Conservation (phyloP, 1,284 basidiomycete species). For the Leccinum pallidistipes region DNA sequence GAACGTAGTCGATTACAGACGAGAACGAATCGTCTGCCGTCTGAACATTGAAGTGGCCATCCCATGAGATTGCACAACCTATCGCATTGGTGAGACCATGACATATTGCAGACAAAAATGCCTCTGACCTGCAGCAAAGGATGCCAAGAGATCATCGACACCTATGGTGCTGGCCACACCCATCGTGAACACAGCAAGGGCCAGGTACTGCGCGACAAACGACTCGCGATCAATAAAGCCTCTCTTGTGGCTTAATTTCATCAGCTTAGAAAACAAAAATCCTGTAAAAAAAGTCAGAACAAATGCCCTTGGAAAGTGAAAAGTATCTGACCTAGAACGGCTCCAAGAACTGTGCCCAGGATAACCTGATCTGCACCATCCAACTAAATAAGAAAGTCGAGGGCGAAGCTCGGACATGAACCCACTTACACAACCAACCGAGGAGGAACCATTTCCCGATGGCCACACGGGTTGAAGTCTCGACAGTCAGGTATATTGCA, state of each 20-base stretch:
- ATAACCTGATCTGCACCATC: conserved; percentile 75
- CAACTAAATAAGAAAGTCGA: conserved; percentile 4
- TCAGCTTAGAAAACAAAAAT: conserved; percentile 70
- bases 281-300: conserved; percentile 41
- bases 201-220: conserved; percentile 89
- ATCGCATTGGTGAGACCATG: conserved; percentile 1
- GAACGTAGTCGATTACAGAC: conserved; percentile 82
- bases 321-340: conserved; percentile 57
- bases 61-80: conserved; percentile 92
- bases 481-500: conserved; percentile 83
- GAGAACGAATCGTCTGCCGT: conserved; percentile 87
- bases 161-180: conserved; percentile 79
- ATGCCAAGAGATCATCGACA: conserved; percentile 84
- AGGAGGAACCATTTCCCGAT: conserved; percentile 80
- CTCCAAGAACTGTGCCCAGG: conserved; percentile 77
- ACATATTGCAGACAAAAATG: background rate
- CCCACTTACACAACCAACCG: conserved; percentile 69
- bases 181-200: conserved; percentile 77
- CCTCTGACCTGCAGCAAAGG: conserved; percentile 84
- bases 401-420: background rate
- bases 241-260: conserved; percentile 78
- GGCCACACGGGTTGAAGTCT: conserved; percentile 62
- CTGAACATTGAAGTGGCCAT: conserved; percentile 86
- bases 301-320: background rate
- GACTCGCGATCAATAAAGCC: conserved; percentile 90